Percentiles rank a stretch among this genome's conserved stretches.
phyloP scores from a whole-genome alignment of 306 rosid species.

The Fragaria iinumae region DNA sequence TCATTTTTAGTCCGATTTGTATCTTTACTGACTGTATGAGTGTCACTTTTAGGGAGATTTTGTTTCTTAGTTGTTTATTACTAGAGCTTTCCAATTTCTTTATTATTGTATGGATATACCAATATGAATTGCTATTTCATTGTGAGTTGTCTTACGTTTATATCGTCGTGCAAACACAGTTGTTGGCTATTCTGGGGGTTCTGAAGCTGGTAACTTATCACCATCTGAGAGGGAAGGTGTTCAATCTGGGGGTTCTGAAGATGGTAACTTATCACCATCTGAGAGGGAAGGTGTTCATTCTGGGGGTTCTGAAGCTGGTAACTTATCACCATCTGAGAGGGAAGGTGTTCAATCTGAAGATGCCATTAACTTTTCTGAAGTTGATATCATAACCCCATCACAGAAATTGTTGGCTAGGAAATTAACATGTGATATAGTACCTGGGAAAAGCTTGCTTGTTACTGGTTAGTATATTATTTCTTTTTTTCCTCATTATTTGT shows the following conservation, averaged over 20 bases:
- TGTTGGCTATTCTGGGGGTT: too few species aligned
- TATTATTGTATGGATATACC: background rate
- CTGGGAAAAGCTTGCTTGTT: slow-evolving; percentile 79
- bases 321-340: slow-evolving; percentile 29
- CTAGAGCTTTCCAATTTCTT: background rate
- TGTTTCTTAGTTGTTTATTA: background rate
- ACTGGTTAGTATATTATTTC: slow-evolving; percentile 63
- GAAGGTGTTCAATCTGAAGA: slow-evolving; percentile 52
- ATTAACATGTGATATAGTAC: slow-evolving; percentile 73
- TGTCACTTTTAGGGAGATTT: background rate
- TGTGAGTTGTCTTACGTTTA: background rate
- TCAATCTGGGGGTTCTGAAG: too few species aligned
- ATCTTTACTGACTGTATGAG: slow-evolving; percentile 1
- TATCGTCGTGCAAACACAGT: slow-evolving; percentile 16
- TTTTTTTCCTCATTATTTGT: slow-evolving; percentile 4
- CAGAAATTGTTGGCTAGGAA: slow-evolving; percentile 87
- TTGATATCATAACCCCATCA: slow-evolving; percentile 79
- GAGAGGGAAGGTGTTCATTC: too few species aligned
- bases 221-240: too few species aligned
- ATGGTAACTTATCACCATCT: too few species aligned
- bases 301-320: slow-evolving; percentile 44
- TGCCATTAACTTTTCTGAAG: slow-evolving; percentile 74
- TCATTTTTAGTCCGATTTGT: background rate
- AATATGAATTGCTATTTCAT: background rate
- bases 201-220: too few species aligned